phyloP scores from a whole-genome alignment of 176 grass and related monocot species.

The Poa pratensis region DNA sequence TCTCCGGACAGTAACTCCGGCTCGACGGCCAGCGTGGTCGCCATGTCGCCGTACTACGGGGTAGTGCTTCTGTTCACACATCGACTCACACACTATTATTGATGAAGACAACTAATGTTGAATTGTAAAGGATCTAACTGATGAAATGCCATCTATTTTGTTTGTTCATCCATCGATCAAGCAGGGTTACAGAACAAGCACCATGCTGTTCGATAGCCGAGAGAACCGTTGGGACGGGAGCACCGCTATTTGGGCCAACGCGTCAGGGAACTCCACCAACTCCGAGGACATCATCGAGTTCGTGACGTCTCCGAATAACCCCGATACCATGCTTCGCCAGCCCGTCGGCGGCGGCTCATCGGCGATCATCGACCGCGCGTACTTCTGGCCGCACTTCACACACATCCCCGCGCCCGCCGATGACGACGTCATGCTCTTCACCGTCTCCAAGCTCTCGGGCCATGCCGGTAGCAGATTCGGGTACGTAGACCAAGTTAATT shows the following conservation, averaged over 20 bases:
- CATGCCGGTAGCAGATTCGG: conserved; percentile 79
- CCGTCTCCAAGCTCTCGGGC: conserved; percentile 61
- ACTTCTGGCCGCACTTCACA: conserved; percentile 78
- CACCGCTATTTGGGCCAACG: conserved; percentile 49
- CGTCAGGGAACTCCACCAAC: conserved; percentile 2
- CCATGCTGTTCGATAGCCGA: conserved; percentile 46
- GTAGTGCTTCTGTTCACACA: neutral
- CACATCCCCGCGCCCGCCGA: conserved; percentile 55
- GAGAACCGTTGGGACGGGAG: conserved; percentile 54
- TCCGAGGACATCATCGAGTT: conserved; percentile 59
- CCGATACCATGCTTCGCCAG: conserved; percentile 44
- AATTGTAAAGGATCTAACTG: neutral
- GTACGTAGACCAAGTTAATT: conserved; percentile 2
- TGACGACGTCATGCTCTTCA: conserved; percentile 76
- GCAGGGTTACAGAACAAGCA: conserved; percentile 42
- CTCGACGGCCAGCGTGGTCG: conserved; percentile 55
- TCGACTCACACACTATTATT: too few relatives aligned
- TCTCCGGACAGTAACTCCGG: conserved; percentile 38
- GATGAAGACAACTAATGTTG: too few relatives aligned
- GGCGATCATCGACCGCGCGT: conserved; percentile 67
- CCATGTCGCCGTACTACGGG: conserved; percentile 51
- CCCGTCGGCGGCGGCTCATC: conserved; percentile 45
- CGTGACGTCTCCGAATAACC: conserved; percentile 80
- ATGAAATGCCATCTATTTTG: neutral
- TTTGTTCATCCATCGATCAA: neutral